phyloP scores from a whole-genome alignment of 2,329 filamentous ascomycete genomes.

The Stagonosporopsis tanaceti region DNA sequence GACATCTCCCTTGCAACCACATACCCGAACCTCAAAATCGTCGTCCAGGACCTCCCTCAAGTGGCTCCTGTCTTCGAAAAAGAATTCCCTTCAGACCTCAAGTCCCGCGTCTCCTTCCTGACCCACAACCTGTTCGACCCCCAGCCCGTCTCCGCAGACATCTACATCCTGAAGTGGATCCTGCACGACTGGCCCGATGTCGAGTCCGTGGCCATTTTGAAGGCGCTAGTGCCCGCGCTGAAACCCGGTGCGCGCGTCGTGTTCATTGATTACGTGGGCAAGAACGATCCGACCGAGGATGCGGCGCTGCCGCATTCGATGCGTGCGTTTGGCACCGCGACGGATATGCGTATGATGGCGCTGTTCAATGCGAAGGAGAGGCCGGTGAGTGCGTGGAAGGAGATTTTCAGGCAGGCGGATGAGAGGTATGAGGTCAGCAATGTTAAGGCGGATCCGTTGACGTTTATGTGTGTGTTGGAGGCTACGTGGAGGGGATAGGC shows the following conservation, averaged over 20 bases:
- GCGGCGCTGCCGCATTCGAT: conserved; percentile 34
- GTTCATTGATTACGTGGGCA: conserved; percentile 49
- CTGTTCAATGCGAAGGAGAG: conserved; percentile 60
- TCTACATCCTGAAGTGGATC: conserved; percentile 68
- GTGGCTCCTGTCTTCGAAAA: conserved; percentile 34
- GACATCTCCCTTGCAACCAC: conserved; percentile 36
- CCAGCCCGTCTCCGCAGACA: conserved; percentile 60
- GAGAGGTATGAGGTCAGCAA: conserved; percentile 54
- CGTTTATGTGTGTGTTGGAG: conserved; percentile 40
- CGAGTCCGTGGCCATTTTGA: conserved; percentile 47
- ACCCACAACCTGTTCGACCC: conserved; percentile 67
- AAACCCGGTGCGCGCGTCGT: conserved; percentile 62
- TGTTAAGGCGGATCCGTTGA: conserved; percentile 33
- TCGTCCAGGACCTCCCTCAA: conserved; percentile 44
- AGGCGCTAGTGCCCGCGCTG: conserved; percentile 62
- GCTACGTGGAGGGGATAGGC: conserved; percentile 33
- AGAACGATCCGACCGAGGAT: conserved; percentile 25
- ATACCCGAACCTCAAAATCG: conserved; percentile 40
- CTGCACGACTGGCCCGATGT: conserved; percentile 68
- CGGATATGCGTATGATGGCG: conserved; percentile 61
- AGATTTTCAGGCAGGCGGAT: conserved; percentile 57
- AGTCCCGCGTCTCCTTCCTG: conserved; percentile 47
- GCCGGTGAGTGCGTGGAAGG: conserved; percentile 56
- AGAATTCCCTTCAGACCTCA: conserved; percentile 33
- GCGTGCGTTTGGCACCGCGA: conserved; percentile 42